Conservation (phyloP, 345 rosid species). For the Kernera saxatilis region DNA sequence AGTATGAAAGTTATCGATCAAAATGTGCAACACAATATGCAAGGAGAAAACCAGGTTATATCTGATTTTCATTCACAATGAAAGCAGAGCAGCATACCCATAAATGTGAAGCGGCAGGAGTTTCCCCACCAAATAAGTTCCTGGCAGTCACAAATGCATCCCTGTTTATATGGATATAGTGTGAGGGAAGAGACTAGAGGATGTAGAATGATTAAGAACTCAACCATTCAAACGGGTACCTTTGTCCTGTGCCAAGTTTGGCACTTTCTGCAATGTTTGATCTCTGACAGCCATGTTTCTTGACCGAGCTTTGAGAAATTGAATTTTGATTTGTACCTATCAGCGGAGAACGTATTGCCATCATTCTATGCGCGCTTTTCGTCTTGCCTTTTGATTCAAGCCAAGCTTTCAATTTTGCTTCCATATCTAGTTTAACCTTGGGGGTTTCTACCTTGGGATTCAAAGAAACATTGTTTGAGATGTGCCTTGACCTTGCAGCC, state of each 20-base stretch:
- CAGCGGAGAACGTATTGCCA: slow-evolving; percentile 43
- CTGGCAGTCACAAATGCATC: slow-evolving; percentile 32
- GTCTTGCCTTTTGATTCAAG: slow-evolving; percentile 88
- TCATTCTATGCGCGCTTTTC: slow-evolving; percentile 46
- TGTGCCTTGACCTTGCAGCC: slow-evolving; percentile 87
- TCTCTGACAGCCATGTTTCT: slow-evolving; percentile 37
- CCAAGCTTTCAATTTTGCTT: slow-evolving; percentile 76
- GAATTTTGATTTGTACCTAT: slow-evolving; percentile 34
- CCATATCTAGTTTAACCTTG: slow-evolving; percentile 66
- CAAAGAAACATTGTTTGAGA: slow-evolving; percentile 49
- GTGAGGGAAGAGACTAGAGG: not conserved
- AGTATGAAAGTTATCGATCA: not conserved
- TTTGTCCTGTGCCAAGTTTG: slow-evolving; percentile 27
- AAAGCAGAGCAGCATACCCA: slow-evolving; percentile 38
- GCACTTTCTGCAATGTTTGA: slow-evolving; percentile 40
- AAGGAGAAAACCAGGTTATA: not conserved
- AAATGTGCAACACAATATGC: not conserved
- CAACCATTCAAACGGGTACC: slow-evolving; percentile 31
- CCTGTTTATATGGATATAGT: slow-evolving; percentile 33
- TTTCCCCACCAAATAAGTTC: slow-evolving; percentile 44
- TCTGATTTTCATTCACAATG: not conserved
- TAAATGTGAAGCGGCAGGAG: slow-evolving; percentile 26
- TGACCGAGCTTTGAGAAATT: slow-evolving; percentile 33
- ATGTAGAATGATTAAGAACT: not conserved
- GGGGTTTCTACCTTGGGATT: slow-evolving; percentile 59